phyloP scores from a whole-genome alignment of 768 basidiomycete genomes.

The Termitomyces sp. region DNA sequence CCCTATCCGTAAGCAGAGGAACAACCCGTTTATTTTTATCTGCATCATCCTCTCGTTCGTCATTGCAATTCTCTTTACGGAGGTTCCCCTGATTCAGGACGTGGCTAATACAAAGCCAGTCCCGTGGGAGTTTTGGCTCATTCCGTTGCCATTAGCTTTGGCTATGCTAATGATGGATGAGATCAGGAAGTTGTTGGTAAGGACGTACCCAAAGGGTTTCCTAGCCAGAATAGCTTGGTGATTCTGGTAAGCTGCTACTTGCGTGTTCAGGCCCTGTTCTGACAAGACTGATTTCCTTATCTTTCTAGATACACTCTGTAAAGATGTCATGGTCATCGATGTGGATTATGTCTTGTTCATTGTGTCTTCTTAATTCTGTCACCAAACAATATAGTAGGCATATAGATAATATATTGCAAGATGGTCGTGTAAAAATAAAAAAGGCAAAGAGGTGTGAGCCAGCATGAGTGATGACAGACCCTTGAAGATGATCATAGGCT shows the following conservation, averaged over 20 bases:
- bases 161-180: neutral
- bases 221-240: neutral
- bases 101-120: neutral
- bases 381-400: neutral
- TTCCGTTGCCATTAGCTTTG: neutral
- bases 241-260: neutral
- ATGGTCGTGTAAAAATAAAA: neutral
- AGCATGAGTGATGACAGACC: neutral
- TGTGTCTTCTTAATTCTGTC: neutral
- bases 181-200: neutral
- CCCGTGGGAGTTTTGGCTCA: neutral
- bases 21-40: neutral
- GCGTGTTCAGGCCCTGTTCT: too few species aligned
- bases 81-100: neutral
- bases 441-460: neutral
- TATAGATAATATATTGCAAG: neutral
- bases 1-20: neutral
- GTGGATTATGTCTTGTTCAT: too few species aligned
- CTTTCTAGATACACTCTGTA: too few species aligned
- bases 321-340: too few species aligned
- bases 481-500: neutral
- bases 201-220: neutral
- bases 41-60: neutral
- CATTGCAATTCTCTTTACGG: neutral
- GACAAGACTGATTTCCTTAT: too few species aligned